Evolutionary conservation across 23 red algal genomes (phyloP).

Genomic region (Agarophyton chilense): DNA sequence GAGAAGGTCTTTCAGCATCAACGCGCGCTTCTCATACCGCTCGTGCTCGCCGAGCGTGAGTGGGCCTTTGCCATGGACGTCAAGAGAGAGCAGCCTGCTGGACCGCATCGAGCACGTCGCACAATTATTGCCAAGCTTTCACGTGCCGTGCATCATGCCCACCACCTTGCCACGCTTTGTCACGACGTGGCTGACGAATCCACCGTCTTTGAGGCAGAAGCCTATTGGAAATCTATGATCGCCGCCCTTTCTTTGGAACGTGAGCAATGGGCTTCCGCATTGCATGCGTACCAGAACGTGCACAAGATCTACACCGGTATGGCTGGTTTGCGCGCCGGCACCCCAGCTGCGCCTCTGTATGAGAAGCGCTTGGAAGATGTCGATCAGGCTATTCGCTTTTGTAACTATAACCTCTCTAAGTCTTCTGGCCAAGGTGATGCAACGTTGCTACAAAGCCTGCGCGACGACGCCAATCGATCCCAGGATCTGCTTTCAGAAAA

Average conservation of each 20-base stretch:
- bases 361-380: slow-evolving; percentile 72
- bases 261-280: slow-evolving; percentile 51
- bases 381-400: slow-evolving; percentile 73
- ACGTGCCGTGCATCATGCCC: slow-evolving; percentile 64
- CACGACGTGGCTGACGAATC: slow-evolving; percentile 26
- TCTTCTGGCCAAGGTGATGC: slow-evolving; percentile 16
- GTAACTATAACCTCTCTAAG: slow-evolving; percentile 64
- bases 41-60: slow-evolving; percentile 84
- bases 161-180: slow-evolving; percentile 35
- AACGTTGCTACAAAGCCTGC: slow-evolving; percentile 9
- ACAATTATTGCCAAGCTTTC: slow-evolving; percentile 38
- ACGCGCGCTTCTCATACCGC: slow-evolving; percentile 67
- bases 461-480: slow-evolving; percentile 8
- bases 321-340: slow-evolving; percentile 34
- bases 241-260: slow-evolving; percentile 60
- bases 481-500: slow-evolving; percentile 28
- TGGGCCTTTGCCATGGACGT: slow-evolving; percentile 89
- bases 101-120: slow-evolving; percentile 42
- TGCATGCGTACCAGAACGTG: slow-evolving; percentile 42
- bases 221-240: slow-evolving; percentile 69
- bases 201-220: slow-evolving; percentile 74
- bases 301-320: slow-evolving; percentile 61
- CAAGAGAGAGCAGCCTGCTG: slow-evolving; percentile 60
- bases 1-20: slow-evolving; percentile 5
- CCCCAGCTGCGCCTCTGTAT: slow-evolving; percentile 38